Conservation (phyloP, 2,329 filamentous ascomycete genomes). For the Ciborinia camelliae region DNA sequence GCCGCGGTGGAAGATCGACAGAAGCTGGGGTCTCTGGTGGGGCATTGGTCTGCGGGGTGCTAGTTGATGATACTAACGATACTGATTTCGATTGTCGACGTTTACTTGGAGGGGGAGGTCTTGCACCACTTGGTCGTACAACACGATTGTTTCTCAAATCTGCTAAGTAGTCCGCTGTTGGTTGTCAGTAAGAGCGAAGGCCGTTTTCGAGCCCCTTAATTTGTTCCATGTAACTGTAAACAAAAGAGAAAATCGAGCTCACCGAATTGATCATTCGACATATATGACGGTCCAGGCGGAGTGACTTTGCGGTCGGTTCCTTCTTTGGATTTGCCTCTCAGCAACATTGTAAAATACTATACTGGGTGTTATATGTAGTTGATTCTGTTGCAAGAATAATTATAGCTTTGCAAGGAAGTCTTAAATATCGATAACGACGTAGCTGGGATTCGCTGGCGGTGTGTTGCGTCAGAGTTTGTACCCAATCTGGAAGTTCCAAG, state of each 20-base stretch:
- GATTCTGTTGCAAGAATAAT: not conserved
- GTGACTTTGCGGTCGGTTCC: slow-evolving; percentile 51
- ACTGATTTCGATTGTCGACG: slow-evolving; percentile 39
- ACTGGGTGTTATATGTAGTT: not conserved
- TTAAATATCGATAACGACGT: slow-evolving; percentile 5
- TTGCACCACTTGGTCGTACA: slow-evolving; percentile 66
- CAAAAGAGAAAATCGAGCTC: slow-evolving; percentile 32
- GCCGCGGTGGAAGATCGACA: slow-evolving; percentile 28
- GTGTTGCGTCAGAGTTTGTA: slow-evolving; percentile 9
- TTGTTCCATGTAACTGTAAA: not conserved
- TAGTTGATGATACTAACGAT: slow-evolving; percentile 34
- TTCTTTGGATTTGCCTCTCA: slow-evolving; percentile 37
- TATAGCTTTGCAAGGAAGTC: not conserved
- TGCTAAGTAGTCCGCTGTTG: slow-evolving; percentile 64
- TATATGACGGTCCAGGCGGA: slow-evolving; percentile 60
- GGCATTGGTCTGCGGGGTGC: slow-evolving; percentile 16
- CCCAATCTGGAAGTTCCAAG: slow-evolving; percentile 19
- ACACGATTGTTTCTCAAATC: slow-evolving; percentile 67
- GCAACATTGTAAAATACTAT: slow-evolving; percentile 29
- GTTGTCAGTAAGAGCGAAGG: slow-evolving; percentile 23
- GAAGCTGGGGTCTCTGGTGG: slow-evolving; percentile 24
- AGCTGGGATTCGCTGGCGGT: slow-evolving; percentile 16
- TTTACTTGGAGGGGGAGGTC: slow-evolving; percentile 54
- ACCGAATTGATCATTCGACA: slow-evolving; percentile 67
- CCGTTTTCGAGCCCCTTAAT: not conserved